A percentile compares a stretch with the other conserved stretches of the same genome.
phyloP scores from a whole-genome alignment of 345 rosid species.

The Euphorbia tirucalli region DNA sequence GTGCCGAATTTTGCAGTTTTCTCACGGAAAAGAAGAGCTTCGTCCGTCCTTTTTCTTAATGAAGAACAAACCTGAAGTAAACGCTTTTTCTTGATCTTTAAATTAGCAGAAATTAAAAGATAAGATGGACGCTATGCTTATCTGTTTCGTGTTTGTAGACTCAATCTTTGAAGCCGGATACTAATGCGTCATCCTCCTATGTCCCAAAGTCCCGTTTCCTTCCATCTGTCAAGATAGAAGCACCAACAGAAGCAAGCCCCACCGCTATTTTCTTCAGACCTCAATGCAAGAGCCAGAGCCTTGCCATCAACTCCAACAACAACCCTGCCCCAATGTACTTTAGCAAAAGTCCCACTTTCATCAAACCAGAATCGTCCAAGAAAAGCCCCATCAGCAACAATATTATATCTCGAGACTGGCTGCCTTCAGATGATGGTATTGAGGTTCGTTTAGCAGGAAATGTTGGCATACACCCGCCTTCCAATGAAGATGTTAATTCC shows the following conservation, averaged over 20 bases:
- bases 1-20: constrained; percentile 34
- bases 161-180: constrained; percentile 26
- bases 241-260: constrained; percentile 7
- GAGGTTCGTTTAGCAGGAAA: constrained; percentile 38
- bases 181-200: constrained; percentile 19
- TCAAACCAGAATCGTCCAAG: too few relatives aligned
- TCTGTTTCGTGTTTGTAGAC: constrained; percentile 19
- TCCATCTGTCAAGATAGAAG: too few relatives aligned
- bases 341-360: too few relatives aligned
- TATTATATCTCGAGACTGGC: constrained; percentile 37
- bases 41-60: constrained; percentile 22
- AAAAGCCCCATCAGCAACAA: neutral
- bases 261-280: constrained; percentile 10
- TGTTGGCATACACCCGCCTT: constrained; percentile 5
- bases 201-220: constrained; percentile 25
- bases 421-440: constrained; percentile 67
- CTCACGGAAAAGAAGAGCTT: constrained; percentile 50
- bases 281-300: neutral
- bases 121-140: constrained; percentile 7
- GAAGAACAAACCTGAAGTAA: constrained; percentile 44
- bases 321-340: too few relatives aligned
- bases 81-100: constrained; percentile 4
- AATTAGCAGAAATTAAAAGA: constrained; percentile 4
- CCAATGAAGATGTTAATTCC: constrained; percentile 33
- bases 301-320: too few relatives aligned